Evolutionary conservation across 1,139 yeast species (phyloP), one percentile per base, ranked within the genome.

Genomic region (Kurtzmaniella quercitrusa): DNA sequence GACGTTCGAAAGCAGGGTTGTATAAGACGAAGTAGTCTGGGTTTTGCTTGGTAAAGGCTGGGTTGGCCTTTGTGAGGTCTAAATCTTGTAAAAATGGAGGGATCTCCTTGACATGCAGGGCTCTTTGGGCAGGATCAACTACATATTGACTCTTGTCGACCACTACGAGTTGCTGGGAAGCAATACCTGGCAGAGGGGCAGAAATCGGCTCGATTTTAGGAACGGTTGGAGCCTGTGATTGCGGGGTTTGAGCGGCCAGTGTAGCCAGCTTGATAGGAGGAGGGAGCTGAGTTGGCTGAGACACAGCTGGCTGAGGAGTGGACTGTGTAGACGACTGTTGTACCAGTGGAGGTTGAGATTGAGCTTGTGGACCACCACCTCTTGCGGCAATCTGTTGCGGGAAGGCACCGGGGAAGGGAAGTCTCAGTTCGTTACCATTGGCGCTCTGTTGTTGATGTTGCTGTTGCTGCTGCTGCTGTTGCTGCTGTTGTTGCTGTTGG

Each of bases 1-100:
- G 75, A 46, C 70, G 72, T 50, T 62, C 62, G 53, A 89, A 81
- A 17, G 91, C 89, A 36, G 96, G 97, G 66, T 91, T 93, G 72
- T 87, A 91, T 55, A 93, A 78, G 14, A 89, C 88, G 66, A 87
- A 88, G 73, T 90, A 93, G 59, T 90, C 98, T 51, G 81, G 82
- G 52, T 83, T 85, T 60, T 87, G 89, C 63, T 89, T 89, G 65
- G 86, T 88, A 69, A 82, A 79, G 51, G 83, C 84, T 15, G 89
- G 82, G 48, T 87, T 81, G 23, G 93, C 90, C 55, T 82, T 77
- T 49, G 81, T 78, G 34, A 91, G 82, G 62, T 90, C 96, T 58
- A 89, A 72, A 58, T 88, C 95, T 34, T 86, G 76, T 58, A 91
- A 75, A 58, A 88, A 87, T 43, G 88, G 88, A 17, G 94, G 94